Evolutionary conservation across 2,329 filamentous ascomycete species (phyloP), one percentile per base, ranked within the genome.

Genomic region (Immersiporthe knoxdaviesiana): DNA sequence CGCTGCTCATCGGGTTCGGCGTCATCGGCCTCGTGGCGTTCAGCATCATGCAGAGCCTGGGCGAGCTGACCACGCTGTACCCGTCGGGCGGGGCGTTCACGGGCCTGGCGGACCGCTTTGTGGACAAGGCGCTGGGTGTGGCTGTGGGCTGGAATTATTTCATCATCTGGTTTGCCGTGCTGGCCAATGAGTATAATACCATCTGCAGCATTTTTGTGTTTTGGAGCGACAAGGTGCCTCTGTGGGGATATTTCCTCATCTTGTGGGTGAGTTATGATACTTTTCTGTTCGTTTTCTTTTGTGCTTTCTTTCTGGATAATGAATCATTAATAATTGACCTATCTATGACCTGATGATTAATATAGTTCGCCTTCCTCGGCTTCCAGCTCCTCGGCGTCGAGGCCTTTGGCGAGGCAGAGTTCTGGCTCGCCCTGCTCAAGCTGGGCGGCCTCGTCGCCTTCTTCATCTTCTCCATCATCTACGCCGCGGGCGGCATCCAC

Each of bases 401-500:
- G 73, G 88, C 90, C 3, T 94, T 93, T 76, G 92, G 92, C 18
- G 92, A 94, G 76, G 88, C 91, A 12, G 92, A 95, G 76, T 93
- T 94, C 75, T 94, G 91, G 90, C 86, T 94, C 68, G 90, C 91
- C 0, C 84, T 91, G 21, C 79, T 93, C 76, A 94, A 94, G 76
- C 84, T 94, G 6, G 77, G 89, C 3, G 90, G 90, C 1, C 81
- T 94, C 1, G 80, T 91, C 1, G 90, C 90, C 1, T 92, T 91
- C 78, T 92, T 92, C 77, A 81, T 94, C 72, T 92, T 93, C 74
- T 86, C 90, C 63, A 91, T 93, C 69, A 81, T 93, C 69, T 91
- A 93, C 73, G 88, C 90, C 0, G 84, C 90, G 0, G 91, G 89
- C 2, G 90, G 91, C n/a, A 77, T 90, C 14, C 80, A 85, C 12